These are phyloP conservation scores for Tuber melanosporum DNA, from an alignment of 495 filamentous ascomycete genomes.

Conservation along the genomic window DNA sequence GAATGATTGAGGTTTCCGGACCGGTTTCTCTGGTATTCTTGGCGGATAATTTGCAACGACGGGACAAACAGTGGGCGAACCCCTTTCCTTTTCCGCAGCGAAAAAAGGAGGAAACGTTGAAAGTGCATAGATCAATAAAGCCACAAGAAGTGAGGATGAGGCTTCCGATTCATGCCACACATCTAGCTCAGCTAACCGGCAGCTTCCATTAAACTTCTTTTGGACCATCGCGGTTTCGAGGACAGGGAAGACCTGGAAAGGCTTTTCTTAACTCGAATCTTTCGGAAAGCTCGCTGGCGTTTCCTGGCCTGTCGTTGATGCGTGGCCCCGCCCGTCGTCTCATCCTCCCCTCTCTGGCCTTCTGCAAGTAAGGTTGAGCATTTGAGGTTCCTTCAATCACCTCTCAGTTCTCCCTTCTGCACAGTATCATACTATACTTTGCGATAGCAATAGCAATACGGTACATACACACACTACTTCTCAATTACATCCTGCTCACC, in stretches of 20 bases:
- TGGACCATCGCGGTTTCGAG: neutral
- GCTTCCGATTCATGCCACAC: neutral
- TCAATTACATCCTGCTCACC: neutral
- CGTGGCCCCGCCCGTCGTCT: slow-evolving; percentile 2
- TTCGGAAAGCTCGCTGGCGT: neutral
- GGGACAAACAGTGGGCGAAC: neutral
- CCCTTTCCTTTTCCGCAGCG: neutral
- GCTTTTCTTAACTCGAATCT: neutral
- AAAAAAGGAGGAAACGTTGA: neutral
- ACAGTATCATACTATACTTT: neutral
- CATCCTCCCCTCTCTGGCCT: neutral
- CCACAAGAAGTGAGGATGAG: neutral
- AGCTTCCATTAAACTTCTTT: neutral
- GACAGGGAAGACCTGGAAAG: neutral
- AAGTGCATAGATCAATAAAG: neutral
- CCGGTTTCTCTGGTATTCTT: neutral
- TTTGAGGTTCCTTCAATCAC: neutral
- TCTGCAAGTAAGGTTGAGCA: neutral
- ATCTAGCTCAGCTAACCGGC: neutral
- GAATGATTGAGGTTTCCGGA: neutral
- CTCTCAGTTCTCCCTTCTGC: neutral
- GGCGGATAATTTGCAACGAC: neutral
- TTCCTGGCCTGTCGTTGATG: slow-evolving; percentile 3
- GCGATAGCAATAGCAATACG: neutral
- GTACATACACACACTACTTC: neutral